Evolutionary conservation across 345 rosid species (phyloP).

Genomic region (Brassica carinata): DNA sequence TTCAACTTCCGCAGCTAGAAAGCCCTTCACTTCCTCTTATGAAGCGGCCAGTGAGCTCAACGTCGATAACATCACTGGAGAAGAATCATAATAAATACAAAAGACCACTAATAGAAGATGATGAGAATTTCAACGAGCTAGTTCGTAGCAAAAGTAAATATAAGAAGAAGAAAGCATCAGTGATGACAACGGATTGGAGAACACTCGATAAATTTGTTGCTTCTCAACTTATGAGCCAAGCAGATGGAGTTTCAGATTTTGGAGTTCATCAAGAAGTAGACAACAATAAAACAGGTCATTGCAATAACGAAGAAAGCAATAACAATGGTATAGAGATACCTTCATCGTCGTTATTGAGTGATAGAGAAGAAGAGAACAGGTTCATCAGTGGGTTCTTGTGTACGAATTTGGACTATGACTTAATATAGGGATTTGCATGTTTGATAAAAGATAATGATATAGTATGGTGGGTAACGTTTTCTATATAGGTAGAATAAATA

Average conservation of each 20-base stretch:
- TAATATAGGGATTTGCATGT: constrained; percentile 58
- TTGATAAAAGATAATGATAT: constrained; percentile 43
- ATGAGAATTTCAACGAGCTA: constrained; percentile 30
- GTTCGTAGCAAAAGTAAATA: constrained; percentile 21
- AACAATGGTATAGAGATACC: constrained; percentile 19
- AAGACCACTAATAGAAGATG: constrained; percentile 32
- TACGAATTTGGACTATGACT: constrained; percentile 52
- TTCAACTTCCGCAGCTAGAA: constrained; percentile 89
- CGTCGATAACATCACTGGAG: constrained; percentile 33
- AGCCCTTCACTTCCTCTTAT: constrained; percentile 72
- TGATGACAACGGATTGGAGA: constrained; percentile 80
- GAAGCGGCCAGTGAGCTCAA: constrained; percentile 52
- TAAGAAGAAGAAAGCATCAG: constrained; percentile 31
- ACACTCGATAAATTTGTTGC: constrained; percentile 90
- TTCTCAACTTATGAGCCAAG: constrained; percentile 83
- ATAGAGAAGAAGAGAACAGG: constrained; percentile 51
- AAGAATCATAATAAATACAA: constrained; percentile 28
- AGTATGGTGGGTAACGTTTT: constrained; percentile 23
- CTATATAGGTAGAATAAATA: constrained; percentile 25
- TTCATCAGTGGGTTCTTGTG: constrained; percentile 54
- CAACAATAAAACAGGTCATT: not conserved
- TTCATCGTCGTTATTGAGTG: constrained; percentile 53
- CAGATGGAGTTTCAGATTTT: constrained; percentile 46
- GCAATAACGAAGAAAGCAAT: constrained; percentile 21
- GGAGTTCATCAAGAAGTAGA: constrained; percentile 25